Evolutionary conservation across 2,329 filamentous ascomycete species (phyloP).

Genomic region (Xylaria sp.): DNA sequence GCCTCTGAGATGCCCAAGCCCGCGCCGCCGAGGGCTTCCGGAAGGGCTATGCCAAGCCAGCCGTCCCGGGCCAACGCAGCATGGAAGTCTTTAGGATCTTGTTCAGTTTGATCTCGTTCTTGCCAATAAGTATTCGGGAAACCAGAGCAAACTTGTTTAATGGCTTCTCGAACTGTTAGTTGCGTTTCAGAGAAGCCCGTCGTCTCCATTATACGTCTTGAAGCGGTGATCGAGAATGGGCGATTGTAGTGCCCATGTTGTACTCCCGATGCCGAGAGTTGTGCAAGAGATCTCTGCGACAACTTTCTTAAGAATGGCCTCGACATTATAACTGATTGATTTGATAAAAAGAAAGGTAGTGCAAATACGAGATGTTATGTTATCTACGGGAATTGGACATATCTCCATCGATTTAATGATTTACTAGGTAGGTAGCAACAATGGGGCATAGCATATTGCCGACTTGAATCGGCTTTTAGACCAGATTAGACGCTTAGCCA

Average conservation of each 20-base stretch:
- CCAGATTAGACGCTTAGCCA: not conserved
- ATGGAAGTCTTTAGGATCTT: constrained; percentile 80
- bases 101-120: constrained; percentile 74
- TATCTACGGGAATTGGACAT: not conserved
- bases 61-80: constrained; percentile 74
- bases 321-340: not conserved
- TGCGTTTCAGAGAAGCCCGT: constrained; percentile 78
- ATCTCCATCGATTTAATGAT: not conserved
- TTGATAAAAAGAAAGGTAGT: not conserved
- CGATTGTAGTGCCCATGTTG: not conserved
- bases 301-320: not conserved
- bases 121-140: constrained; percentile 84
- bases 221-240: not conserved
- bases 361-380: not conserved
- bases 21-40: constrained; percentile 77
- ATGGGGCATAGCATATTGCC: not conserved
- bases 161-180: constrained; percentile 75
- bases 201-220: constrained; percentile 72
- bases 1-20: constrained; percentile 84
- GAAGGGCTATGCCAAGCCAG: constrained; percentile 84
- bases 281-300: not conserved
- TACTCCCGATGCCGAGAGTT: not conserved
- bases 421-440: too few species aligned
- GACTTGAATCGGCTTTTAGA: not conserved
- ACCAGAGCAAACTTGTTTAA: constrained; percentile 70